Percentiles rank a stretch among this genome's conserved stretches.
Conservation (phyloP, 352 stramenopile genomes). For the Plasmopara halstedii region DNA sequence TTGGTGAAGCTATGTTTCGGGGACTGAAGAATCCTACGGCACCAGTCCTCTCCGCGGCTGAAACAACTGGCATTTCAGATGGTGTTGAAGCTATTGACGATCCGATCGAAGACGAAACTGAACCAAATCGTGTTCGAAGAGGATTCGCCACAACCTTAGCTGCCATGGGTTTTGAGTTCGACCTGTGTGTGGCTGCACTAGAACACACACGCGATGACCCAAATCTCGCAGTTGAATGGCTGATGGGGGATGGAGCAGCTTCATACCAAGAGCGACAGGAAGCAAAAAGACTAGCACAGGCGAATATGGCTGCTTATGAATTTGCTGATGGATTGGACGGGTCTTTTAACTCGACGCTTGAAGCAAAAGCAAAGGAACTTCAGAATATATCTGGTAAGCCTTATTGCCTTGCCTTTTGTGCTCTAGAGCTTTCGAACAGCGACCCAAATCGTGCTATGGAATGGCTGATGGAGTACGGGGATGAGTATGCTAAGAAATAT, state of each 20-base stretch:
- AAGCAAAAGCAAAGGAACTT: constrained; percentile 65
- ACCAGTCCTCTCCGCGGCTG: constrained; percentile 15
- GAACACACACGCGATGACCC: constrained; percentile 77
- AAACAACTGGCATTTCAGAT: constrained; percentile 4
- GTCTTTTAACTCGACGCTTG: constrained; percentile 22
- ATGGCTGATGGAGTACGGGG: constrained; percentile 82
- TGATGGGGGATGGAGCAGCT: constrained; percentile 68
- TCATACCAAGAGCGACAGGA: constrained; percentile 70
- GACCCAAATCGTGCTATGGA: constrained; percentile 83
- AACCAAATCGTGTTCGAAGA: constrained; percentile 59
- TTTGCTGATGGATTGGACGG: constrained; percentile 12
- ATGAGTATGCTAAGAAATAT: constrained; percentile 42
- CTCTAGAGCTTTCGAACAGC: constrained; percentile 67
- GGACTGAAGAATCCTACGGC: constrained; percentile 50
- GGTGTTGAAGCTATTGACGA: constrained; percentile 33
- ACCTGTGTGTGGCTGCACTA: constrained; percentile 77
- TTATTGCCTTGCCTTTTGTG: constrained; percentile 45
- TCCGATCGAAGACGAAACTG: constrained; percentile 63
- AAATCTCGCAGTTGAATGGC: constrained; percentile 79
- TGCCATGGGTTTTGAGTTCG: constrained; percentile 86
- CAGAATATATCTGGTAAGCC: constrained; percentile 74
- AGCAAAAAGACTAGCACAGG: constrained; percentile 40
- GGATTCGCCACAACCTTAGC: constrained; percentile 76
- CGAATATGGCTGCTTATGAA: constrained; percentile 30
- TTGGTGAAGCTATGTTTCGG: constrained; percentile 73